Conservation (phyloP, 495 filamentous ascomycete species). For the Penicillium paxilli region DNA sequence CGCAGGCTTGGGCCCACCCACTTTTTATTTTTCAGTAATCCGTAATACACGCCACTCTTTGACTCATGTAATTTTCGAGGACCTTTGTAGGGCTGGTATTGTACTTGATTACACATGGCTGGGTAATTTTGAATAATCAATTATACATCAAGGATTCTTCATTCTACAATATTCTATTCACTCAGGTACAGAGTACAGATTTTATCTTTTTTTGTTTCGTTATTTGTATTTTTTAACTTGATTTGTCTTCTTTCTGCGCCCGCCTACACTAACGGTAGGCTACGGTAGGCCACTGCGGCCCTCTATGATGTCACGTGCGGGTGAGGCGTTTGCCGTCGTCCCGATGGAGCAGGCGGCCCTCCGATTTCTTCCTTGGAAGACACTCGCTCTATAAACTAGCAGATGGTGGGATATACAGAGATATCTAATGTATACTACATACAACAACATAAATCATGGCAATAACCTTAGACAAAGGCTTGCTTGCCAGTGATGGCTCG, state of each 20-base stretch:
- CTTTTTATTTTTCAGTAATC: too few species aligned
- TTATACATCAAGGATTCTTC: too few species aligned
- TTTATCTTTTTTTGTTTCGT: too few species aligned
- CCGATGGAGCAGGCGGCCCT: constrained; percentile 18
- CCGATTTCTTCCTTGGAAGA: constrained; percentile 1
- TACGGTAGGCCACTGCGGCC: too few species aligned
- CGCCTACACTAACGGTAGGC: too few species aligned
- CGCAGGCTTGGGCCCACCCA: too few species aligned
- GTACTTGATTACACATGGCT: neutral
- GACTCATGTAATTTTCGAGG: constrained; percentile 6
- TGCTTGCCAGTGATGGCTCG: constrained; percentile 70
- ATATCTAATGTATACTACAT: neutral
- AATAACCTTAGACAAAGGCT: constrained; percentile 64
- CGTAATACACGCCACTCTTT: constrained; percentile 22
- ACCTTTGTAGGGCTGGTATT: constrained; percentile 10
- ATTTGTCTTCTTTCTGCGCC: too few species aligned
- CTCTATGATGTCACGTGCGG: constrained; percentile 37
- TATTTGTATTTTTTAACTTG: neutral
- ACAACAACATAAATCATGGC: too few species aligned
- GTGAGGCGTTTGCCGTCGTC: constrained; percentile 20
- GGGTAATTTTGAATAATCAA: too few species aligned
- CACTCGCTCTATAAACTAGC: constrained; percentile 5
- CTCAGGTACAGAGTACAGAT: too few species aligned
- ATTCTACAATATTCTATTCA: too few species aligned
- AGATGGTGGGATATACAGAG: neutral